Evolutionary conservation across 2,329 filamentous ascomycete species (phyloP).

Genomic region (Pyrenophora tritici-repentis): DNA sequence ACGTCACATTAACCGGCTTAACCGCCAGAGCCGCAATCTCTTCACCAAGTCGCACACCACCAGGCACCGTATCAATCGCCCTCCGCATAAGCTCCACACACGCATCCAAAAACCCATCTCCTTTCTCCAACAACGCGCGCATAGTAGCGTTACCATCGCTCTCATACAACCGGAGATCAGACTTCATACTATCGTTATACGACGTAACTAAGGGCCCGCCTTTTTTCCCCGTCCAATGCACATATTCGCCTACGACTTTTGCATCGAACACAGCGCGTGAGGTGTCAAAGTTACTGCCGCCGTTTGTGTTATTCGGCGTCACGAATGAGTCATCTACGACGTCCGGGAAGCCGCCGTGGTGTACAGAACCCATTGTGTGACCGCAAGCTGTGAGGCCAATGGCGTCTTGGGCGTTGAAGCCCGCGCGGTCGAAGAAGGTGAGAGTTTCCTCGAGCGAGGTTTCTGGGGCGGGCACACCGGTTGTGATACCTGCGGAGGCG

Average conservation of each 20-base stretch:
- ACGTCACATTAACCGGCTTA: constrained; percentile 2
- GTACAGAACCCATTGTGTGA: constrained; percentile 37
- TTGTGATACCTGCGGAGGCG: constrained; percentile 18
- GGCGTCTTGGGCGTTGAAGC: constrained; percentile 29
- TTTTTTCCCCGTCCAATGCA: constrained; percentile 29
- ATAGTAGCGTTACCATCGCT: constrained; percentile 35
- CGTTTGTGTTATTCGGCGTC: constrained; percentile 25
- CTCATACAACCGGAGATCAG: constrained; percentile 35
- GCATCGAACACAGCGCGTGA: constrained; percentile 34
- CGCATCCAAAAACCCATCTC: background rate
- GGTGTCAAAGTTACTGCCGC: constrained; percentile 33
- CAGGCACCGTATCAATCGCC: constrained; percentile 13
- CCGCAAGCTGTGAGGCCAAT: constrained; percentile 38
- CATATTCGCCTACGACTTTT: constrained; percentile 33
- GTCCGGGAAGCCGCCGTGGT: constrained; percentile 32
- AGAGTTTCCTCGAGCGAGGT: constrained; percentile 27
- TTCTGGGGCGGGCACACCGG: constrained; percentile 34
- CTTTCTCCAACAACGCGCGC: constrained; percentile 15
- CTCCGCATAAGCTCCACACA: constrained; percentile 11
- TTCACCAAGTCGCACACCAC: constrained; percentile 1
- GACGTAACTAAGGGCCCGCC: constrained; percentile 32
- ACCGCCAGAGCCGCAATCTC: background rate
- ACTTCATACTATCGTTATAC: constrained; percentile 28
- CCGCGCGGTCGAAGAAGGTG: constrained; percentile 29
- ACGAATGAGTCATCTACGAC: constrained; percentile 29